Evolutionary conservation across 2,329 filamentous ascomycete species (phyloP).

Genomic region (Septoria petroselini): DNA sequence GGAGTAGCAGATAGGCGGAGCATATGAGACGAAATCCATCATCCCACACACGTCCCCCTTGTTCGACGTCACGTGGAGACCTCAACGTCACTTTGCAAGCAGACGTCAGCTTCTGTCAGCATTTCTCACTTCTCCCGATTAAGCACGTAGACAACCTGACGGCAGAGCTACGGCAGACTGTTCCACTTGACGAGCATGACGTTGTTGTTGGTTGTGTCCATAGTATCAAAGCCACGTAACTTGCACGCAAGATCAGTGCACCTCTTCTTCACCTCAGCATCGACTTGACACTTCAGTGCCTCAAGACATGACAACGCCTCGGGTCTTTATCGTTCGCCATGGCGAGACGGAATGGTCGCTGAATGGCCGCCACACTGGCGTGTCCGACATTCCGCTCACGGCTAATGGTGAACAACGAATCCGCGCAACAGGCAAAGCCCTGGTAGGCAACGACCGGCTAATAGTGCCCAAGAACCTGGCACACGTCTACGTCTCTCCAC

Average conservation of each 20-base stretch:
- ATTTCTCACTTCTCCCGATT: no score
- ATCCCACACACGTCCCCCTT: not conserved
- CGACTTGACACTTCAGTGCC: no score
- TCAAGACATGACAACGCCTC: no score
- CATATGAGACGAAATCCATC: slow-evolving; percentile 13
- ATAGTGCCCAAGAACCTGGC: slow-evolving; percentile 79
- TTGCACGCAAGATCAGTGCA: not conserved
- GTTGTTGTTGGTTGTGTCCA: not conserved
- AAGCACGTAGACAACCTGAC: not conserved
- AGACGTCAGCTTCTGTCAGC: no score
- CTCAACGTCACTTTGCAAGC: no score
- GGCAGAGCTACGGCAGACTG: not conserved
- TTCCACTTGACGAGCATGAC: not conserved
- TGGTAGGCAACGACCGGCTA: slow-evolving; percentile 78
- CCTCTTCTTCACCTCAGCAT: not conserved
- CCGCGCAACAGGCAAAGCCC: slow-evolving; percentile 69
- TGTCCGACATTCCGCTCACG: slow-evolving; percentile 80
- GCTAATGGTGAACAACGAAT: slow-evolving; percentile 62
- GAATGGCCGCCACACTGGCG: slow-evolving; percentile 74
- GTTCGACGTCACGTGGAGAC: no score
- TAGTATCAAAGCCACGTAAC: no score
- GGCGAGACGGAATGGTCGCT: slow-evolving; percentile 98
- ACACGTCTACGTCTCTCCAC: slow-evolving; percentile 90
- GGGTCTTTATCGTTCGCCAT: not conserved
- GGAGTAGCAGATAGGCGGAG: slow-evolving; percentile 14